These are phyloP conservation scores for Podila clonocystis DNA, from an alignment of 192 early-diverging fungal genomes.

Conservation along the genomic window DNA sequence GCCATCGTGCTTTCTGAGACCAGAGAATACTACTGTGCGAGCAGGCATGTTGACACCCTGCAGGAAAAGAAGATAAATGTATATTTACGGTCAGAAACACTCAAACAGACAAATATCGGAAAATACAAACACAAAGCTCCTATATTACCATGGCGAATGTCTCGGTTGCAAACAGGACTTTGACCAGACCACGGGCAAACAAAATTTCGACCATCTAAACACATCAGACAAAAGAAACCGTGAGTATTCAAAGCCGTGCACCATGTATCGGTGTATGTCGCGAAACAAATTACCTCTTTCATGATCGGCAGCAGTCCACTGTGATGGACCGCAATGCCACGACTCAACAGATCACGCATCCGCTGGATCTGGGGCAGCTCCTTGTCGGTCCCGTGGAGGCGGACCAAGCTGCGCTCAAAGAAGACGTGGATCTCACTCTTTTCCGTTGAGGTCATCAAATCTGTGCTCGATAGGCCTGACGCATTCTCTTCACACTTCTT, in stretches of 20 bases:
- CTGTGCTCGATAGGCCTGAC: slow-evolving; percentile 75
- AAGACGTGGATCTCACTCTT: slow-evolving; percentile 91
- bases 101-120: neutral
- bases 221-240: neutral
- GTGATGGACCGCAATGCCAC: slow-evolving; percentile 98
- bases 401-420: slow-evolving; percentile 81
- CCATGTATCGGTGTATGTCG: neutral
- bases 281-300: slow-evolving; percentile 74
- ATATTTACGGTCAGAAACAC: neutral
- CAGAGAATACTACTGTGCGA: slow-evolving; percentile 92
- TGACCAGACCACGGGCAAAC: slow-evolving; percentile 90
- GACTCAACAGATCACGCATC: slow-evolving; percentile 83
- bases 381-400: slow-evolving; percentile 86
- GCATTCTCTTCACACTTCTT: slow-evolving; percentile 96
- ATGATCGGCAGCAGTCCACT: slow-evolving; percentile 96
- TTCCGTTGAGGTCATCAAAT: slow-evolving; percentile 75
- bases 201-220: slow-evolving; percentile 93
- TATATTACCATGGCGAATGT: slow-evolving; percentile 93
- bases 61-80: neutral
- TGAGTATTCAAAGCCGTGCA: neutral
- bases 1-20: slow-evolving; percentile 93
- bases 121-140: neutral
- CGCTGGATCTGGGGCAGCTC: slow-evolving; percentile 89
- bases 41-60: slow-evolving; percentile 98
- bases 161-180: slow-evolving; percentile 97